phyloP scores from a whole-genome alignment of 805 yeast species.

The Nakazawaea populi region DNA sequence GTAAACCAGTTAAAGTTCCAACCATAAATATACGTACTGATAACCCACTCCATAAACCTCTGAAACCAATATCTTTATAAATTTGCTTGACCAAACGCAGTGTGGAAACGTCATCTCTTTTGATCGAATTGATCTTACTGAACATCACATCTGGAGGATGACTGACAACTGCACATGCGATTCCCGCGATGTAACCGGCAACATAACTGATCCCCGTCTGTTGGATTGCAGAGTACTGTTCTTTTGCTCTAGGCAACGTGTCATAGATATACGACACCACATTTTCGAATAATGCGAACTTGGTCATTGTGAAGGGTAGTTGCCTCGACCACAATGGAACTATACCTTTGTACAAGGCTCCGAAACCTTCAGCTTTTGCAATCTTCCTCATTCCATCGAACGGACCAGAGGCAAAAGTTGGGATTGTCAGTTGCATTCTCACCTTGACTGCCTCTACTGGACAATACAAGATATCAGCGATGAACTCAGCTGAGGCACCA shows the following conservation, averaged over 20 bases:
- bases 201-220: slow-evolving; percentile 8
- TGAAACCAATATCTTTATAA: slow-evolving; percentile 10
- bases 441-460: slow-evolving; percentile 96
- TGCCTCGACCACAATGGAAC: slow-evolving; percentile 11
- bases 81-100: neutral
- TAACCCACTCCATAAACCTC: slow-evolving; percentile 11
- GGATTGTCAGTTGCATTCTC: slow-evolving; percentile 87
- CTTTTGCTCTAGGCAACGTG: slow-evolving; percentile 6
- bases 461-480: slow-evolving; percentile 79
- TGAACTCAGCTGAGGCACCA: slow-evolving; percentile 98
- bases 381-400: slow-evolving; percentile 85
- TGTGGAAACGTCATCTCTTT: neutral
- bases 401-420: slow-evolving; percentile 77
- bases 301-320: slow-evolving; percentile 11
- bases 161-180: slow-evolving; percentile 8
- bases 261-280: slow-evolving; percentile 9
- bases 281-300: slow-evolving; percentile 10
- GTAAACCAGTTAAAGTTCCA: slow-evolving; percentile 12
- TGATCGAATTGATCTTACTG: slow-evolving; percentile 7
- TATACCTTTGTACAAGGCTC: slow-evolving; percentile 90
- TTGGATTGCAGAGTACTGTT: slow-evolving; percentile 5
- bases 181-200: slow-evolving; percentile 10
- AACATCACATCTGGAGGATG: slow-evolving; percentile 12
- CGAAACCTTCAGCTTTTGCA: slow-evolving; percentile 84
- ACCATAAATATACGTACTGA: slow-evolving; percentile 9